Conservation (phyloP, 2,329 filamentous ascomycete species). For the Sclerotinia subarctica region DNA sequence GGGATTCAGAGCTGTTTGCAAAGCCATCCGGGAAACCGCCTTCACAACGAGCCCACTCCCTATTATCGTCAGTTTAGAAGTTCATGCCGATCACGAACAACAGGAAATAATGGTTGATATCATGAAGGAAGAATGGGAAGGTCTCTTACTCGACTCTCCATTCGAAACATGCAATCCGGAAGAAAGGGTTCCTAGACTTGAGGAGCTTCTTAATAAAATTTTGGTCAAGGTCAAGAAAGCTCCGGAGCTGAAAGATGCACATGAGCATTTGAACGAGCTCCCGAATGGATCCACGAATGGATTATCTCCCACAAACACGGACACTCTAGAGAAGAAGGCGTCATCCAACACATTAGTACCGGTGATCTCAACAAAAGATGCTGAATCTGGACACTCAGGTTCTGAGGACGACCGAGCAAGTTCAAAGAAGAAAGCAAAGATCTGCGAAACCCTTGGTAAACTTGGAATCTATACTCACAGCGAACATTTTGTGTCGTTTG, state of each 20-base stretch:
- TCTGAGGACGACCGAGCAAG: slow-evolving; percentile 36
- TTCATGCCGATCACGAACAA: slow-evolving; percentile 78
- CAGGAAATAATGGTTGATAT: slow-evolving; percentile 92
- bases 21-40: slow-evolving; percentile 72
- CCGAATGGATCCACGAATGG: not conserved
- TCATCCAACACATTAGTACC: slow-evolving; percentile 28
- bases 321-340: slow-evolving; percentile 8
- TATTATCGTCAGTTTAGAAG: slow-evolving; percentile 87
- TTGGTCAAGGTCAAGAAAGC: slow-evolving; percentile 73
- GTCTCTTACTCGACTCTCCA: slow-evolving; percentile 62
- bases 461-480: slow-evolving; percentile 85
- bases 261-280: not conserved
- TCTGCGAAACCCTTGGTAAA: slow-evolving; percentile 68
- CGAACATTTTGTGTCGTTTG: slow-evolving; percentile 73
- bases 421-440: slow-evolving; percentile 45
- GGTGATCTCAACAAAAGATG: slow-evolving; percentile 24
- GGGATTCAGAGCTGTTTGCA: slow-evolving; percentile 82
- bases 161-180: slow-evolving; percentile 46
- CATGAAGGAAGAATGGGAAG: slow-evolving; percentile 85
- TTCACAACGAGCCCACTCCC: slow-evolving; percentile 75
- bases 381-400: slow-evolving; percentile 33
- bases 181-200: slow-evolving; percentile 63
- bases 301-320: slow-evolving; percentile 10
- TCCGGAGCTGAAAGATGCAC: not conserved
- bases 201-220: slow-evolving; percentile 74